These are phyloP conservation scores for Saccharomycopsis sp. DNA, from an alignment of 805 yeast species.

Conservation along the genomic window DNA sequence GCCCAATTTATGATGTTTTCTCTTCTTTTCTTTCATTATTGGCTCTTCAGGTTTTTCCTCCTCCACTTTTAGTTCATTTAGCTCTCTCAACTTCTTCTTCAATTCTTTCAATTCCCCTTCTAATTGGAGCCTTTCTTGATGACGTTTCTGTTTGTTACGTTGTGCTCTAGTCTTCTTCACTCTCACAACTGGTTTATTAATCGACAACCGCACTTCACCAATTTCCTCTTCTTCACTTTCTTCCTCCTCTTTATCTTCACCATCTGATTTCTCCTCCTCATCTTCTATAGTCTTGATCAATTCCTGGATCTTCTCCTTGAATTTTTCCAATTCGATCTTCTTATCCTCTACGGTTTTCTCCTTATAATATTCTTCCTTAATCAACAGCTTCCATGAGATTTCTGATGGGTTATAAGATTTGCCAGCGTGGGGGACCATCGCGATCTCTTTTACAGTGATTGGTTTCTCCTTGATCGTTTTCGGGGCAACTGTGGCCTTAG, in stretches of 20 bases:
- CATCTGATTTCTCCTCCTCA: conserved; percentile 39
- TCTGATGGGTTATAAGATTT: conserved; percentile 88
- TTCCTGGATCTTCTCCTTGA: conserved; percentile 54
- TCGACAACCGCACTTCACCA: conserved; percentile 45
- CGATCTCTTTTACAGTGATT: conserved; percentile 43
- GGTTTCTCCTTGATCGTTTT: conserved; percentile 48
- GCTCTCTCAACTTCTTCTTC: conserved; percentile 29
- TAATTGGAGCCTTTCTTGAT: conserved; percentile 50
- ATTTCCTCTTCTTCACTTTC: conserved; percentile 29
- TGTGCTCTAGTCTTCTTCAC: conserved; percentile 73
- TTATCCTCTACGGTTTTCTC: conserved; percentile 65
- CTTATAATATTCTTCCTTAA: conserved; percentile 55
- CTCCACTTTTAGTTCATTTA: conserved; percentile 33
- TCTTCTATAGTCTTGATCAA: conserved; percentile 56
- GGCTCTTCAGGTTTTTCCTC: conserved; percentile 22
- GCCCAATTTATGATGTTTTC: conserved; percentile 34
- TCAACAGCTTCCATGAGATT: conserved; percentile 71
- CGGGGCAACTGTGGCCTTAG: conserved; percentile 46
- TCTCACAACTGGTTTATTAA: conserved; percentile 59
- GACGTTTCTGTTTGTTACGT: conserved; percentile 63
- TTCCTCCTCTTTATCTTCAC: conserved; percentile 31
- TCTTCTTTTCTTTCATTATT: conserved; percentile 23
- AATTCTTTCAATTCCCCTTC: conserved; percentile 42
- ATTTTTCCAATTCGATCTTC: conserved; percentile 53
- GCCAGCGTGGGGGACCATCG: conserved; percentile 67